phyloP scores from a whole-genome alignment of 2,329 filamentous ascomycete species.

The Pyrenophora teres region DNA sequence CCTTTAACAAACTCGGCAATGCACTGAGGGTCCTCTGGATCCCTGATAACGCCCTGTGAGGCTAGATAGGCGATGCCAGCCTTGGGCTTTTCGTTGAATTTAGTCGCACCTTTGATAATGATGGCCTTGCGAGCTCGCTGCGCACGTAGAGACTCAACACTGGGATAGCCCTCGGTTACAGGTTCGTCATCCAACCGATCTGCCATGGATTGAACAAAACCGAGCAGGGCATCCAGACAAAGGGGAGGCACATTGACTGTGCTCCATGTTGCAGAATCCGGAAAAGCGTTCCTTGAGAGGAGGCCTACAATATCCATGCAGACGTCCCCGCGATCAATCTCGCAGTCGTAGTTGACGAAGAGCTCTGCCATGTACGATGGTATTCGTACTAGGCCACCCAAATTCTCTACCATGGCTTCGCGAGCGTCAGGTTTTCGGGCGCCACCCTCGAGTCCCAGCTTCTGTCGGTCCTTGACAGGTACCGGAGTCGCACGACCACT shows the following conservation, averaged over 20 bases:
- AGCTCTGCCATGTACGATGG: conserved; percentile 93
- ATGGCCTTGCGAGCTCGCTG: conserved; percentile 81
- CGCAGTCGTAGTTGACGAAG: conserved; percentile 98
- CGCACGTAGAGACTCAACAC: conserved; percentile 67
- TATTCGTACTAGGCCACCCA: conserved; percentile 89
- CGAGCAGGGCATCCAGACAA: conserved; percentile 87
- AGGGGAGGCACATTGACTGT: conserved; percentile 96
- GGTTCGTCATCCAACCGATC: conserved; percentile 79
- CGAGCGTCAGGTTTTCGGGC: conserved; percentile 90
- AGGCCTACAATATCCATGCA: conserved; percentile 96
- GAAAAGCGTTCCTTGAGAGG: conserved; percentile 89
- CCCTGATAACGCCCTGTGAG: conserved; percentile 81
- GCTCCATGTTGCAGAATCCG: conserved; percentile 97
- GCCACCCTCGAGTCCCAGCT: conserved; percentile 88
- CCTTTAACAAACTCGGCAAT: conserved; percentile 88
- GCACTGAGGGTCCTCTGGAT: conserved; percentile 72
- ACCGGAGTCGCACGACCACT: conserved; percentile 91
- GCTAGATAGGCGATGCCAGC: conserved; percentile 83
- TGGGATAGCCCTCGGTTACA: conserved; percentile 66
- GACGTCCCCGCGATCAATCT: conserved; percentile 85
- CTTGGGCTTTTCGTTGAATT: conserved; percentile 96
- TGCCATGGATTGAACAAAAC: conserved; percentile 89
- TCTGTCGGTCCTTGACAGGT: conserved; percentile 88
- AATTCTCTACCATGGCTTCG: conserved; percentile 97
- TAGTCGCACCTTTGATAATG: conserved; percentile 83